Evolutionary conservation across 2,329 filamentous ascomycete genomes (phyloP), one percentile per base, ranked within the genome.

Genomic region (Aspergillus brasiliensis): DNA sequence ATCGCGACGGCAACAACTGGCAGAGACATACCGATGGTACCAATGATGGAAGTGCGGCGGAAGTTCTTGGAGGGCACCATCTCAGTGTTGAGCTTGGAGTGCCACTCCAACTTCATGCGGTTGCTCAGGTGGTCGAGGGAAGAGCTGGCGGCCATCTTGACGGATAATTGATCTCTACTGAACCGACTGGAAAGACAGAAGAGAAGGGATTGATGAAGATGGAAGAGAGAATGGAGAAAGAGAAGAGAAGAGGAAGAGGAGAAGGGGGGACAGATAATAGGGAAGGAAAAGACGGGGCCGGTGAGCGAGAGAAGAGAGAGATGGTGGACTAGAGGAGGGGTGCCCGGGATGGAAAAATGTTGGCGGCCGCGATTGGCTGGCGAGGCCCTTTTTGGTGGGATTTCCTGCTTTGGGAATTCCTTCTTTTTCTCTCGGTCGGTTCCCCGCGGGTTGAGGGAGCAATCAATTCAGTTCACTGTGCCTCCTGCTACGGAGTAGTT

Each of bases 1-100:
- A 4, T 19, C 19, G 46, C 27, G 7, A 37, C 25, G n/a, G 34
- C 5, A 3, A 3, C 25, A 17, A 15, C 3, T 25, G 28, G 10
- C 11, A 19, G 44, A n/a, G n/a, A 69, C 82, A 72, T 79, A 87
- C 85, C 95, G 77, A 99, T 98, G 72, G 95, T 98, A 84, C 94
- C 92, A 81, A 99, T 97, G 83, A 99, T 99, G 75, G 93, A 97
- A 65, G 94, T 97, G 70, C 95, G 90, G 75, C 95, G 92, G 82
- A 95, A 96, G 84, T 96, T 93, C 81, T 89, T 91, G 72, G 89
- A 86, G 59, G 94, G 93, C 71, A 86, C 84, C 82, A 90, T 92
- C 76, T 95, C 91, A 67, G 94, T 97, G 83, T 97, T 89, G 75
- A 99, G 91, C 79, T 86, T 83, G 76, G 86, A 85, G 73, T 88